Evolutionary conservation across 2,329 filamentous ascomycete genomes (phyloP).

Genomic region (Magnaporthiopsis poae): DNA sequence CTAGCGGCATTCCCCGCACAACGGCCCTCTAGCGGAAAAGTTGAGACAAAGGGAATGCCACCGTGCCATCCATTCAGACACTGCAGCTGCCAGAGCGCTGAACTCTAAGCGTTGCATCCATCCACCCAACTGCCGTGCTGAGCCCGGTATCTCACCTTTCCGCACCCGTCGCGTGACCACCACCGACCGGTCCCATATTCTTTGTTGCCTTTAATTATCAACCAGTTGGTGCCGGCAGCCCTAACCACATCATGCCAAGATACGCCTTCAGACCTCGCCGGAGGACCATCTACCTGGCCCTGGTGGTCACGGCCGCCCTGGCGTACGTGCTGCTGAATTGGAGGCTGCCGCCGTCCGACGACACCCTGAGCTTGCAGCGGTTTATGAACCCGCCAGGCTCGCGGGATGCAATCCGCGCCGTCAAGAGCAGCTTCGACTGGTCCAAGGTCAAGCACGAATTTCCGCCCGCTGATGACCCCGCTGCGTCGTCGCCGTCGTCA

Average conservation of each 20-base stretch:
- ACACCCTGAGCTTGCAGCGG: not conserved
- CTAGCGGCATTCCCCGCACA: too few species aligned
- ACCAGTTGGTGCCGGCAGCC: too few species aligned
- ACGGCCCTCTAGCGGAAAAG: too few species aligned
- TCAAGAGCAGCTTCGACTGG: conserved; percentile 4
- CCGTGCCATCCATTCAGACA: too few species aligned
- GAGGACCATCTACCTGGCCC: not conserved
- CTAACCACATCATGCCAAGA: not conserved
- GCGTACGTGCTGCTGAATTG: not conserved
- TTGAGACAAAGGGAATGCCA: not conserved
- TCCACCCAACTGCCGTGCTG: too few species aligned
- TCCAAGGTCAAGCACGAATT: not conserved
- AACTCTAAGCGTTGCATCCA: not conserved
- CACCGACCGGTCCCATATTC: not conserved
- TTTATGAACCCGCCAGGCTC: conserved; percentile 1
- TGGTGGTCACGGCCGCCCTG: not conserved
- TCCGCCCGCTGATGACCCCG: not conserved
- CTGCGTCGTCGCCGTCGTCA: too few species aligned
- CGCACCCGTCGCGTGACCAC: not conserved
- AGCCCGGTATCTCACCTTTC: not conserved
- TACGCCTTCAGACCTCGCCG: not conserved
- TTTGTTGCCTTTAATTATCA: not conserved
- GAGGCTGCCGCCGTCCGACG: not conserved
- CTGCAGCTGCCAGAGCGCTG: not conserved
- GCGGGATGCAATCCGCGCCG: not conserved